These are phyloP conservation scores for Diplocarpon rosae DNA, from an alignment of 2,329 filamentous ascomycete genomes.

Conservation along the genomic window DNA sequence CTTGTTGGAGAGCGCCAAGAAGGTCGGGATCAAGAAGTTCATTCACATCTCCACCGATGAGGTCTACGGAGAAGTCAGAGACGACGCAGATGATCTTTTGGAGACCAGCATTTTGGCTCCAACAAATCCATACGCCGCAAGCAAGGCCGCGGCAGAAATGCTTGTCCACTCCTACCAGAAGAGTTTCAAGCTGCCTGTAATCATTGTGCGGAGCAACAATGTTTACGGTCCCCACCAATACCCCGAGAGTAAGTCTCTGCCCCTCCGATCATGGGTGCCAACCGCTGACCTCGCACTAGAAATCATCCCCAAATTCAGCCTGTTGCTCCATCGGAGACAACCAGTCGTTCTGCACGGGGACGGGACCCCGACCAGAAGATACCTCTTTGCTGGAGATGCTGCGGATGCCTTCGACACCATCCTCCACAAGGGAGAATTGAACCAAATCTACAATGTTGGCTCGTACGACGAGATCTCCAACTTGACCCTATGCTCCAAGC, in stretches of 20 bases:
- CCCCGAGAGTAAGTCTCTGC: constrained; percentile 56
- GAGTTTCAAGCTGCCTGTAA: constrained; percentile 69
- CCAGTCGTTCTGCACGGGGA: constrained; percentile 68
- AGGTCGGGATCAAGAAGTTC: constrained; percentile 59
- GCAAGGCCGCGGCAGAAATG: constrained; percentile 76
- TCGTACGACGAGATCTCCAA: constrained; percentile 72
- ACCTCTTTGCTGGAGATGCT: constrained; percentile 69
- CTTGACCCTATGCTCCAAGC: constrained; percentile 51
- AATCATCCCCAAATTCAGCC: constrained; percentile 75
- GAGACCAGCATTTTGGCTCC: constrained; percentile 67
- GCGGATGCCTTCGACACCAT: constrained; percentile 78
- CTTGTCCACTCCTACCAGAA: constrained; percentile 78
- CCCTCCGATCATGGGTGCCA: background rate
- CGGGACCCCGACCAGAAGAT: constrained; percentile 62
- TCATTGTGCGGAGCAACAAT: constrained; percentile 75
- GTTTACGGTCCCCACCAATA: constrained; percentile 79
- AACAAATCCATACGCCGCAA: constrained; percentile 73
- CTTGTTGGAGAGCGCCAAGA: constrained; percentile 64
- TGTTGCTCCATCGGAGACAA: constrained; percentile 53
- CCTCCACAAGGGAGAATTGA: constrained; percentile 62
- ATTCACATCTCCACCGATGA: constrained; percentile 79
- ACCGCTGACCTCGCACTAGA: constrained; percentile 36
- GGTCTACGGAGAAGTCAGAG: constrained; percentile 71
- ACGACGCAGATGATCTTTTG: constrained; percentile 58
- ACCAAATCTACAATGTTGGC: constrained; percentile 74